Percentiles rank a stretch among this genome's conserved stretches.
Evolutionary conservation across 208 protist species (phyloP).

Genomic region (Histomonas meleagridis): DNA sequence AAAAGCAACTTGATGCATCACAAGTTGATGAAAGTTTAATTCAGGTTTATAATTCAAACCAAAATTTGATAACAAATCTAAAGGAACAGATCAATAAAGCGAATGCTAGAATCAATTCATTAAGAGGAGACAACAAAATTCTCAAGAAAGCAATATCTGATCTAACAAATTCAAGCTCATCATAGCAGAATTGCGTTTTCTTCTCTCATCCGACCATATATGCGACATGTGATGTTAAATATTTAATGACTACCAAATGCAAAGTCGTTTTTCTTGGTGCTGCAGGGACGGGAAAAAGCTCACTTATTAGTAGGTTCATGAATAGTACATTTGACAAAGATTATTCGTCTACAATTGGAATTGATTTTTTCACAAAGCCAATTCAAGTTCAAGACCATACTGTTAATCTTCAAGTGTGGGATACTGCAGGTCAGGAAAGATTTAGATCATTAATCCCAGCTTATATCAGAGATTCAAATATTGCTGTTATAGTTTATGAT

Average conservation of each 20-base stretch:
- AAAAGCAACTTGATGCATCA: too few species aligned
- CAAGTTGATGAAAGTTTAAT: too few species aligned
- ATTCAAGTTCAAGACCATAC: conserved; percentile 80
- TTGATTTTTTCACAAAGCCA: conserved; percentile 93
- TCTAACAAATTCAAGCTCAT: too few species aligned
- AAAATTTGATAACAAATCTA: too few species aligned
- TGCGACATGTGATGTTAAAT: too few species aligned
- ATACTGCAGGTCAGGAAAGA: conserved; percentile 71
- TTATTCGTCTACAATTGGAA: conserved; percentile 83
- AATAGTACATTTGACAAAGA: conserved; percentile 81
- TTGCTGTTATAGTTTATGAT: conserved; percentile 64
- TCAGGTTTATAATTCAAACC: too few species aligned
- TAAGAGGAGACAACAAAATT: too few species aligned
- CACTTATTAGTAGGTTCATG: background rate
- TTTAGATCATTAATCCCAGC: conserved; percentile 75
- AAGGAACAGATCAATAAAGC: too few species aligned
- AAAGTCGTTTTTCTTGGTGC: conserved; percentile 27
- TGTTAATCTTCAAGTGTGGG: conserved; percentile 79
- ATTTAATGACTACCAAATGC: background rate
- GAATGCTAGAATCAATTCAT: too few species aligned
- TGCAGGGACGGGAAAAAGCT: conserved; percentile 27
- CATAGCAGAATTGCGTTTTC: too few species aligned
- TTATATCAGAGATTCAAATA: conserved; percentile 83
- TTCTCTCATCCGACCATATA: too few species aligned
- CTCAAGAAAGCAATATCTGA: too few species aligned